Conservation (phyloP, 768 basidiomycete genomes). For the Chiua virens region DNA sequence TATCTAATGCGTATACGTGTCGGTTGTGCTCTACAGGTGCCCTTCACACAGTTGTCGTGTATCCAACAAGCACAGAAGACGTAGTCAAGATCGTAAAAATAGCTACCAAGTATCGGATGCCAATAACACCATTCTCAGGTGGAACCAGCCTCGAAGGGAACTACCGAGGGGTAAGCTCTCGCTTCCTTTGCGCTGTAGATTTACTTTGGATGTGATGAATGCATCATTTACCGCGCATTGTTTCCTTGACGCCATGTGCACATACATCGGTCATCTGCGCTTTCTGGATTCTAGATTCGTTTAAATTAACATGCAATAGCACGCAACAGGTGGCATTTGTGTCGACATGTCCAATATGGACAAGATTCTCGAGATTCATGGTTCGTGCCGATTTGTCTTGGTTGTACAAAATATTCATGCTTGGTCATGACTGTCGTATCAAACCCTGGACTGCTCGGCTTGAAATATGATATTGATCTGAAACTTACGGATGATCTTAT, state of each 20-base stretch:
- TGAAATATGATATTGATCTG: neutral
- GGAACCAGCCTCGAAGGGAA: conserved; percentile 85
- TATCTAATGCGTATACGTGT: neutral
- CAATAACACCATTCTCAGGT: conserved; percentile 75
- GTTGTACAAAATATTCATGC: neutral
- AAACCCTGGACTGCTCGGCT: neutral
- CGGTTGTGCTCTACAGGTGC: conserved; percentile 34
- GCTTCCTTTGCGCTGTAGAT: neutral
- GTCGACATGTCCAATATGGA: conserved; percentile 81
- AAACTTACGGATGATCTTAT: neutral
- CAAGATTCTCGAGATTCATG: conserved; percentile 70
- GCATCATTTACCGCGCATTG: neutral
- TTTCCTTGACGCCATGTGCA: too few relatives aligned
- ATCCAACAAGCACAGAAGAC: conserved; percentile 72
- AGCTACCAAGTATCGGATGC: conserved; percentile 73
- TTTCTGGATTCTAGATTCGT: neutral
- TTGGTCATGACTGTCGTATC: neutral
- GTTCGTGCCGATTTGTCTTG: conserved; percentile 34
- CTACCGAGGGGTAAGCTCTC: conserved; percentile 53
- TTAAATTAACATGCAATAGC: conserved; percentile 12
- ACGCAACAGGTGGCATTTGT: conserved; percentile 62
- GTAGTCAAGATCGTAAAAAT: conserved; percentile 77
- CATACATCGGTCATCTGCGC: too few relatives aligned
- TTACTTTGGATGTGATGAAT: neutral
- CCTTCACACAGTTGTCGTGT: conserved; percentile 61